phyloP scores from a whole-genome alignment of 1,139 yeast species.

The Pneumocystis sp. region DNA sequence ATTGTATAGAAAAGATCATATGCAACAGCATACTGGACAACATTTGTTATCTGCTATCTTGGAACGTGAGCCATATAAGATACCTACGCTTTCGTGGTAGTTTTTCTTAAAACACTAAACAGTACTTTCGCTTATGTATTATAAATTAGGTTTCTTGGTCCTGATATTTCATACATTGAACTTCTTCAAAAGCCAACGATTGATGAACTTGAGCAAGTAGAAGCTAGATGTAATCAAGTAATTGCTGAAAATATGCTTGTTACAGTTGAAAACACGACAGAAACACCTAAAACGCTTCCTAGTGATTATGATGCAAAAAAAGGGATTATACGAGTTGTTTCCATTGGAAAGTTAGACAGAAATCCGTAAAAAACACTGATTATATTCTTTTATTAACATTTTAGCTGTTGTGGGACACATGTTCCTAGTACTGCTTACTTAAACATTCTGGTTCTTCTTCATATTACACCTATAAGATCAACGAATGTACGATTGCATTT shows the following conservation, averaged over 20 bases:
- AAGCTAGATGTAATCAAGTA: too few species aligned
- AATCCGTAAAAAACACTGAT: not conserved
- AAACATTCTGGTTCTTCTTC: not conserved
- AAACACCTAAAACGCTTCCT: too few species aligned
- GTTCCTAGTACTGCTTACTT: not conserved
- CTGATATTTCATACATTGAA: not conserved
- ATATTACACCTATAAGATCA: not conserved
- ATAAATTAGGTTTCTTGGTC: not conserved
- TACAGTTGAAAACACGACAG: too few species aligned
- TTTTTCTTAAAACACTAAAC: too few species aligned
- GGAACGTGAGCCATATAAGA: not conserved
- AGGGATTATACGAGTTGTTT: not conserved
- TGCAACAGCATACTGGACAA: not conserved
- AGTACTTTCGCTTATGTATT: too few species aligned
- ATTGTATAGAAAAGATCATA: not conserved
- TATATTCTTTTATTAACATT: too few species aligned
- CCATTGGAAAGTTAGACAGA: not conserved
- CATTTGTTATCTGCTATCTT: not conserved
- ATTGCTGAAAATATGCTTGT: too few species aligned
- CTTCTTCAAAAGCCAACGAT: not conserved
- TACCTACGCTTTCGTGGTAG: not conserved
- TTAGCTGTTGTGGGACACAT: not conserved
- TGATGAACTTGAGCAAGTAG: not conserved
- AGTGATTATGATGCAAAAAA: too few species aligned
- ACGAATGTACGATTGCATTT: not conserved